These are phyloP conservation scores for Ilyonectria sp. DNA, from an alignment of 2,329 filamentous ascomycete species.

Conservation along the genomic window DNA sequence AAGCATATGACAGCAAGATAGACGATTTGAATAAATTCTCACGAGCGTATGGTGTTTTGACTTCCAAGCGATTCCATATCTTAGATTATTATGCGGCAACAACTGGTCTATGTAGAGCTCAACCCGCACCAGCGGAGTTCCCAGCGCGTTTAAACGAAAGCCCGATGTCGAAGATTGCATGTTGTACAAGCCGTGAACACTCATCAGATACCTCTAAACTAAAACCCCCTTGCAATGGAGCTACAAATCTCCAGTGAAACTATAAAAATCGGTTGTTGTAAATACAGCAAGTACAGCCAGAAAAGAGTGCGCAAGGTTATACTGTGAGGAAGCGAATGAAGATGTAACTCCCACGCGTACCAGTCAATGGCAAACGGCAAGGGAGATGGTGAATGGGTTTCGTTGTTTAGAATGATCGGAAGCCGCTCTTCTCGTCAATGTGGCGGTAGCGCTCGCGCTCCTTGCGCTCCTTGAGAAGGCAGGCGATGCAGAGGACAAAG, in stretches of 20 bases:
- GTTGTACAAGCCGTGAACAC: neutral
- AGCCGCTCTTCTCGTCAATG: slow-evolving; percentile 84
- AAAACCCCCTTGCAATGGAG: slow-evolving; percentile 8
- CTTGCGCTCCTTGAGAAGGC: slow-evolving; percentile 85
- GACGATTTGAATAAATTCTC: slow-evolving; percentile 20
- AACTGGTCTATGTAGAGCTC: slow-evolving; percentile 20
- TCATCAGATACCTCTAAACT: slow-evolving; percentile 1
- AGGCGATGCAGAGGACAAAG: slow-evolving; percentile 79
- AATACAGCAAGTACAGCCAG: slow-evolving; percentile 23
- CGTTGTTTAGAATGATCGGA: slow-evolving; percentile 59
- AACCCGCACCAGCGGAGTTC: slow-evolving; percentile 15
- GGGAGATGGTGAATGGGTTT: neutral
- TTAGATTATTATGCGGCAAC: slow-evolving; percentile 28
- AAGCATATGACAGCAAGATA: slow-evolving; percentile 33
- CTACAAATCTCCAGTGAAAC: slow-evolving; percentile 22
- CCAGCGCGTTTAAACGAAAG: slow-evolving; percentile 8
- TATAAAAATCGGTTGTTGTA: slow-evolving; percentile 13
- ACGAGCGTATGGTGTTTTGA: neutral
- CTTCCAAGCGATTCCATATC: neutral
- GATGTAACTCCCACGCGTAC: slow-evolving; percentile 23
- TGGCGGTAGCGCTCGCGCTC: slow-evolving; percentile 84
- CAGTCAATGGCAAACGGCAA: slow-evolving; percentile 24
- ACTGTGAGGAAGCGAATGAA: slow-evolving; percentile 27
- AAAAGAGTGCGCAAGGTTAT: slow-evolving; percentile 9
- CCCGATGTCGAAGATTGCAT: slow-evolving; percentile 2